Evolutionary conservation across 1,284 basidiomycete genomes (phyloP), one percentile per base, ranked within the genome.

Genomic region (Exsudoporus floridanus): DNA sequence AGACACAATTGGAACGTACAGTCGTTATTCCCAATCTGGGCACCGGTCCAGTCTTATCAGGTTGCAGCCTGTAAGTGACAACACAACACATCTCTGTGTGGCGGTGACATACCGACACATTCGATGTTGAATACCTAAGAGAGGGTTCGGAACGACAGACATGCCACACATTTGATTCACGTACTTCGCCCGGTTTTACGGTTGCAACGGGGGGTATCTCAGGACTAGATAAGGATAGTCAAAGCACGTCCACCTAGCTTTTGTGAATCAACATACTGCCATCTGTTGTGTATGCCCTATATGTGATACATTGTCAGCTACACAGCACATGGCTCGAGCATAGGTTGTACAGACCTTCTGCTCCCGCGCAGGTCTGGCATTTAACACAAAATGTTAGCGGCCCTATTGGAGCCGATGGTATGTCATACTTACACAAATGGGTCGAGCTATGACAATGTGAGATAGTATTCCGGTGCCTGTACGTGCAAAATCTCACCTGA

Each of bases 21-120:
- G 60, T 90, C 86, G 57, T 88, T 88, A 65, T 89, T 90, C 40
- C 82, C 81, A 44, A 90, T 86, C 63, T 89, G 87, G 2, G 81
- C 83, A 27, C 86, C 86, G 16, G 87, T 88, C 83, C 85, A 90
- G 60, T 90, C 86, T 82, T 35, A 9, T 49, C 18, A 28, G 47
- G 33, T 41, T 16, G 5, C n/a, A 19, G 42, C 27, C 7, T 28
- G 9, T 41, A 27, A 46, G 42, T n/a, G 16, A 36, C 3, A 27
- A 23, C 1, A 41, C 21, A 16, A 3, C 13, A 7, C 23, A 14
- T 14, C 25, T 16, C 37, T 12, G 14, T 14, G 28, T 28, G 9
- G n/a, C 4, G 27, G 12, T 31, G 16, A 60, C 81, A 42, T 60
- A 83, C 84, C 84, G 30, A 88, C 77, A 57, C 85, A 88, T 70